These are phyloP conservation scores for Solanum lycopersicoides DNA, from an alignment of 257 asterid species.

Conservation along the genomic window DNA sequence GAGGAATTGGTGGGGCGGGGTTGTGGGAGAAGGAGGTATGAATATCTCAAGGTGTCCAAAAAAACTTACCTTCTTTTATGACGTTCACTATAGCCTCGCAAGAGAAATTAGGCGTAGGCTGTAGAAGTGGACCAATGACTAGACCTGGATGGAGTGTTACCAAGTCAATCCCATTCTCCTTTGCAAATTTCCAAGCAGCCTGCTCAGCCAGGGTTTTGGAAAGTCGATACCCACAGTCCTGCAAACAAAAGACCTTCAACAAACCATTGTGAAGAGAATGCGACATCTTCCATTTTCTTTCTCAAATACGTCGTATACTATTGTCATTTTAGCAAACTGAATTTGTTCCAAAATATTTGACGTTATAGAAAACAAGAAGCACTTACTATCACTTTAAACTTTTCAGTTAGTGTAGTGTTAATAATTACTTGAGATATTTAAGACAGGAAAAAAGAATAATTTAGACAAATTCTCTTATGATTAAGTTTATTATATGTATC, in stretches of 20 bases:
- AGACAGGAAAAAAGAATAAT: no score
- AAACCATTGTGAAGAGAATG: neutral
- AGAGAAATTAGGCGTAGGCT: conserved; percentile 40
- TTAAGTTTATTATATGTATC: no score
- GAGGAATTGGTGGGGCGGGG: neutral
- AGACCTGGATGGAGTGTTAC: conserved; percentile 45
- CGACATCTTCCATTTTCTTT: neutral
- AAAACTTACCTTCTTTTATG: conserved; percentile 29
- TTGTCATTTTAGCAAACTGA: neutral
- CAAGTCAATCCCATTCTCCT: conserved; percentile 40
- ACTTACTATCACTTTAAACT: neutral
- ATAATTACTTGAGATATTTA: no score
- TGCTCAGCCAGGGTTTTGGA: conserved; percentile 58
- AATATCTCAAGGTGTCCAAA: neutral
- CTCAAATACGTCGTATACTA: neutral
- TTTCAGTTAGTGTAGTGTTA: no score
- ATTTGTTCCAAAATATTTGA: neutral
- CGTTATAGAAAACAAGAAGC: neutral
- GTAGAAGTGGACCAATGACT: conserved; percentile 50
- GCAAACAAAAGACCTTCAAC: neutral
- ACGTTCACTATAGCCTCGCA: conserved; percentile 15
- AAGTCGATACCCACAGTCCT: neutral
- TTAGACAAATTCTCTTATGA: no score
- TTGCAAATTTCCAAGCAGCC: conserved; percentile 42
- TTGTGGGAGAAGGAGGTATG: neutral